These are phyloP conservation scores for Cicer bijugum DNA, from an alignment of 306 rosid species.

Conservation along the genomic window DNA sequence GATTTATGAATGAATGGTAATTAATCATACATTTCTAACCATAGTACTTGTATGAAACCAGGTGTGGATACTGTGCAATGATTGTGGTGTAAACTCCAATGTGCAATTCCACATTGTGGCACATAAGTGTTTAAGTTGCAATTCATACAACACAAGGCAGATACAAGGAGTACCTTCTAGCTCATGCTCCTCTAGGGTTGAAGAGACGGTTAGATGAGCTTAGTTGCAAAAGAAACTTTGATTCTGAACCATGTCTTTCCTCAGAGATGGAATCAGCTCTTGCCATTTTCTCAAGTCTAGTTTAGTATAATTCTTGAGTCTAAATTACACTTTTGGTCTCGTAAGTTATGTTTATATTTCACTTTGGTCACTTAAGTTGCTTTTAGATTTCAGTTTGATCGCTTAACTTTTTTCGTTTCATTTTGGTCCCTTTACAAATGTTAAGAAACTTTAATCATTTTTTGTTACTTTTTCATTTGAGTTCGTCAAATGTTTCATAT, in stretches of 20 bases:
- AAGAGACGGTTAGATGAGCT: conserved; percentile 50
- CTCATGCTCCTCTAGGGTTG: conserved; percentile 48
- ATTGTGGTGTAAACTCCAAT: conserved; percentile 64
- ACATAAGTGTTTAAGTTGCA: conserved; percentile 67
- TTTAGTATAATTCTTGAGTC: conserved; percentile 6
- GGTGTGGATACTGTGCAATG: conserved; percentile 88
- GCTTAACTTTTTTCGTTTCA: too few species aligned
- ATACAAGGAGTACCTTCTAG: conserved; percentile 55
- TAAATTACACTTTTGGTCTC: too few species aligned
- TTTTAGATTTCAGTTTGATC: too few species aligned
- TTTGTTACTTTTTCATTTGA: too few species aligned
- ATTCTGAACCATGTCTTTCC: background rate
- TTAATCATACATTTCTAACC: conserved; percentile 5
- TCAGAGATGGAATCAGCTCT: conserved; percentile 4
- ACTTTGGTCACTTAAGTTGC: too few species aligned
- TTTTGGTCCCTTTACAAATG: too few species aligned
- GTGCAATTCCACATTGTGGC: conserved; percentile 67
- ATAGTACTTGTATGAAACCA: conserved; percentile 35
- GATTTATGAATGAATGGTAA: background rate
- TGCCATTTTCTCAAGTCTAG: background rate
- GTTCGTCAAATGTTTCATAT: too few species aligned
- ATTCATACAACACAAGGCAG: conserved; percentile 72
- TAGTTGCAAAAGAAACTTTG: background rate
- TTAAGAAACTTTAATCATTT: too few species aligned
- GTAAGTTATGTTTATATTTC: too few species aligned